These are phyloP conservation scores for Xenosphaeropsis pyriputrescens DNA, from an alignment of 2,329 filamentous ascomycete species.

Conservation along the genomic window DNA sequence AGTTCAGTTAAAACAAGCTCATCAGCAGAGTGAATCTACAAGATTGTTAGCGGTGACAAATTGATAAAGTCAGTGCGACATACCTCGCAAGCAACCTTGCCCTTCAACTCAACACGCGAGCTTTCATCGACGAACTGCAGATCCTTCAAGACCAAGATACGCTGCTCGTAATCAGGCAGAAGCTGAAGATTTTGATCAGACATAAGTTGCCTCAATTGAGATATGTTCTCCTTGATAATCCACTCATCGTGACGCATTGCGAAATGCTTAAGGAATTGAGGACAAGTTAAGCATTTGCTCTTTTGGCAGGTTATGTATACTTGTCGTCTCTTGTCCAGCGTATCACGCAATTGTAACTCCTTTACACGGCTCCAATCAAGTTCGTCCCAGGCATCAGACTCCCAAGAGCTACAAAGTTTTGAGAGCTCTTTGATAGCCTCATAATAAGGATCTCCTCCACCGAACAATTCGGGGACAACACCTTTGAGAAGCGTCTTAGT, in stretches of 20 bases:
- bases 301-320: slow-evolving; percentile 47
- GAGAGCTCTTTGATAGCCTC: slow-evolving; percentile 54
- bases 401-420: slow-evolving; percentile 60
- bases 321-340: slow-evolving; percentile 56
- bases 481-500: slow-evolving; percentile 51
- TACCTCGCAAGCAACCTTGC: slow-evolving; percentile 90
- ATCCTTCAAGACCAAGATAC: slow-evolving; percentile 81
- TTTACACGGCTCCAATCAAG: slow-evolving; percentile 70
- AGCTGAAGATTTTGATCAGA: slow-evolving; percentile 95
- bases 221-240: slow-evolving; percentile 89
- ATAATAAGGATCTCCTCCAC: slow-evolving; percentile 30
- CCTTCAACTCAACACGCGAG: slow-evolving; percentile 84
- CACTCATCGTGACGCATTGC: slow-evolving; percentile 95
- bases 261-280: slow-evolving; percentile 79
- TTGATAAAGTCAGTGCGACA: slow-evolving; percentile 3
- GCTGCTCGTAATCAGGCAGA: slow-evolving; percentile 91
- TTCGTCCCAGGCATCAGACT: slow-evolving; percentile 65
- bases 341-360: slow-evolving; percentile 66
- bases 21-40: slow-evolving; percentile 81
- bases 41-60: slow-evolving; percentile 2
- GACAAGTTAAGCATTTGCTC: slow-evolving; percentile 54
- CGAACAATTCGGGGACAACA: slow-evolving; percentile 44
- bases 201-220: slow-evolving; percentile 72
- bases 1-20: slow-evolving; percentile 93
- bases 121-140: slow-evolving; percentile 82